Evolutionary conservation across 345 rosid genomes (phyloP).

Genomic region (Salix koriyanagi): DNA sequence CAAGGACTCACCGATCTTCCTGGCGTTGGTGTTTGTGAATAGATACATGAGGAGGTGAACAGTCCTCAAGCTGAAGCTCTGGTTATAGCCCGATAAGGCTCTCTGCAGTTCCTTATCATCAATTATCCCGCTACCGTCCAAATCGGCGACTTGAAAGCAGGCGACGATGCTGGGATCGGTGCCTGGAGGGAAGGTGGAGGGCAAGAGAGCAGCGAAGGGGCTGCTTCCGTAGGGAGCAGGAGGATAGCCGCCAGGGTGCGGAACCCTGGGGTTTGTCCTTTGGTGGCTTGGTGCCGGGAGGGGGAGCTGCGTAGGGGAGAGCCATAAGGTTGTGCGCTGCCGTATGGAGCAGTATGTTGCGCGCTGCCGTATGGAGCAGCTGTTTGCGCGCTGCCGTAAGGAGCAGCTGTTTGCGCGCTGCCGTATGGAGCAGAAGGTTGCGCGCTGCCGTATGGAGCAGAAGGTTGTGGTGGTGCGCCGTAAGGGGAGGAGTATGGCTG

Average conservation of each 20-base stretch:
- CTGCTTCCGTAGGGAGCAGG: constrained; percentile 44
- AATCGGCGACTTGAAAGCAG: constrained; percentile 76
- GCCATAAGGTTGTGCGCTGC: constrained; percentile 34
- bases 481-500: constrained; percentile 26
- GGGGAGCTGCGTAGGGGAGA: constrained; percentile 32
- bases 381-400: constrained; percentile 39
- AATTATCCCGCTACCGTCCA: constrained; percentile 79
- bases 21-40: constrained; percentile 66
- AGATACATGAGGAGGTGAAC: constrained; percentile 82
- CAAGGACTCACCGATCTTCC: constrained; percentile 61
- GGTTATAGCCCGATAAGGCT: constrained; percentile 72
- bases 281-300: constrained; percentile 52
- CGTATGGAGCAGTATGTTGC: constrained; percentile 37
- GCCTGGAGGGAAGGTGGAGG: constrained; percentile 79
- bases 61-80: constrained; percentile 84
- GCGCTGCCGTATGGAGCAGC: constrained; percentile 35
- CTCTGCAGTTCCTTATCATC: constrained; percentile 88
- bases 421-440: constrained; percentile 32
- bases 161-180: constrained; percentile 83
- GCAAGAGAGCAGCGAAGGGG: constrained; percentile 68
- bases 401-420: constrained; percentile 18
- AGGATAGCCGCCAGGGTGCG: constrained; percentile 36
- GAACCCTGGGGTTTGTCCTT: constrained; percentile 43
- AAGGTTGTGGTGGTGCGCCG: constrained; percentile 18
- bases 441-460: constrained; percentile 14